A percentile compares a stretch with the other conserved stretches of the same genome.
Evolutionary conservation across 2,329 filamentous ascomycete species (phyloP).

Genomic region (Aureobasidium lini): DNA sequence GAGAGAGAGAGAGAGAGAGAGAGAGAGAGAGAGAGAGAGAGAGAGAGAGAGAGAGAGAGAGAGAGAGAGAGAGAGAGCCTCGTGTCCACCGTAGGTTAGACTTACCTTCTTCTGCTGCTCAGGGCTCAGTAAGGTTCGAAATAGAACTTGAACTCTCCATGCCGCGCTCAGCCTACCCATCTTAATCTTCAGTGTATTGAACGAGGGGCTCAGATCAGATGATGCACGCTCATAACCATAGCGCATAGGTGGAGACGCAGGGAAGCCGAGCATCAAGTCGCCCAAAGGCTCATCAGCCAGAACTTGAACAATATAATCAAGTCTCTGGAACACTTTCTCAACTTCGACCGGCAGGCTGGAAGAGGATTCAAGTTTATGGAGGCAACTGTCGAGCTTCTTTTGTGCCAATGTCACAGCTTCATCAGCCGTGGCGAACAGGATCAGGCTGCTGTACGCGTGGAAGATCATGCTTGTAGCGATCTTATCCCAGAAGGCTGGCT

Average conservation of each 20-base stretch:
- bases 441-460: conserved; percentile 17
- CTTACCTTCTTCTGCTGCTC: conserved; percentile 13
- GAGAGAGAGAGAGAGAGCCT: too few relatives aligned
- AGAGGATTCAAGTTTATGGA: background rate
- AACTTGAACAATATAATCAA: background rate
- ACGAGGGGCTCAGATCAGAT: background rate
- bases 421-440: conserved; percentile 14
- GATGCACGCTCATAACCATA: conserved; percentile 5
- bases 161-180: background rate
- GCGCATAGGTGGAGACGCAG: conserved; percentile 37
- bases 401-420: background rate
- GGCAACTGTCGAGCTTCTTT: background rate
- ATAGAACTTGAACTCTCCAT: conserved; percentile 7
- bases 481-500: conserved; percentile 15
- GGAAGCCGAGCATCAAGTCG: conserved; percentile 22
- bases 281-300: conserved; percentile 24
- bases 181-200: background rate
- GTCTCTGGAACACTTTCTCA: background rate
- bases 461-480: conserved; percentile 16
- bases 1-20: too few relatives aligned
- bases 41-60: too few relatives aligned
- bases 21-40: too few relatives aligned
- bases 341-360: background rate
- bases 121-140: conserved; percentile 6
- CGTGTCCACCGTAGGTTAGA: background rate